phyloP scores from a whole-genome alignment of 371 early-diverging fungal genomes.

The Rhizomucor miehei region DNA sequence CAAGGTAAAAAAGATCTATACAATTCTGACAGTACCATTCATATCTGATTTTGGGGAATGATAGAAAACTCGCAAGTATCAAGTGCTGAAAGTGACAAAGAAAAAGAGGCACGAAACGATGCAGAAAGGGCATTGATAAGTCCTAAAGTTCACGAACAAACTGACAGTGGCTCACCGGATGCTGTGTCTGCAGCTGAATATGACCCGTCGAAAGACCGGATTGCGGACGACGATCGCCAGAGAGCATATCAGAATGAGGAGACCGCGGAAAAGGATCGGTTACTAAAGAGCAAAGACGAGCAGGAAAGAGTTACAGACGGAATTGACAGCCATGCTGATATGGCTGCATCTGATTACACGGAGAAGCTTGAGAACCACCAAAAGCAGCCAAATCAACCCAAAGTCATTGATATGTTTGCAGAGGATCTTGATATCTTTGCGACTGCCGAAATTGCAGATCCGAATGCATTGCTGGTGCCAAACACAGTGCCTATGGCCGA shows the following conservation, averaged over 20 bases:
- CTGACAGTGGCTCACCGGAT: constrained; percentile 40
- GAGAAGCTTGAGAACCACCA: constrained; percentile 30
- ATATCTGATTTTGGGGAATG: no score
- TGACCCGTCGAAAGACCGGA: constrained; percentile 59
- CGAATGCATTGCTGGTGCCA: constrained; percentile 21
- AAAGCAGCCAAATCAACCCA: constrained; percentile 3
- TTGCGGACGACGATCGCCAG: constrained; percentile 36
- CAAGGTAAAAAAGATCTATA: no score
- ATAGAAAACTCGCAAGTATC: no score
- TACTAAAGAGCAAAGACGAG: constrained; percentile 54
- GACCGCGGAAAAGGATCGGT: constrained; percentile 41
- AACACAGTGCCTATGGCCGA: constrained; percentile 26
- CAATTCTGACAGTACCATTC: no score
- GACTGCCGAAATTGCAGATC: constrained; percentile 19
- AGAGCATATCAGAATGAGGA: constrained; percentile 15
- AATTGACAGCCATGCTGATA: constrained; percentile 46
- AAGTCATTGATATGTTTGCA: constrained; percentile 79
- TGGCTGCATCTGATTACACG: constrained; percentile 63
- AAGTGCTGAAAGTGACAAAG: not conserved
- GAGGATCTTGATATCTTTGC: constrained; percentile 60
- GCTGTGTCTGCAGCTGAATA: constrained; percentile 73
- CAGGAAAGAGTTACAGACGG: constrained; percentile 32
- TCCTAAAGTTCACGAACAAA: not conserved
- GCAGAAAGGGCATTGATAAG: not conserved
- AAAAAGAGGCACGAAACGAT: constrained; percentile 6